phyloP scores from a whole-genome alignment of 306 rosid species.

The Myrica gale region DNA sequence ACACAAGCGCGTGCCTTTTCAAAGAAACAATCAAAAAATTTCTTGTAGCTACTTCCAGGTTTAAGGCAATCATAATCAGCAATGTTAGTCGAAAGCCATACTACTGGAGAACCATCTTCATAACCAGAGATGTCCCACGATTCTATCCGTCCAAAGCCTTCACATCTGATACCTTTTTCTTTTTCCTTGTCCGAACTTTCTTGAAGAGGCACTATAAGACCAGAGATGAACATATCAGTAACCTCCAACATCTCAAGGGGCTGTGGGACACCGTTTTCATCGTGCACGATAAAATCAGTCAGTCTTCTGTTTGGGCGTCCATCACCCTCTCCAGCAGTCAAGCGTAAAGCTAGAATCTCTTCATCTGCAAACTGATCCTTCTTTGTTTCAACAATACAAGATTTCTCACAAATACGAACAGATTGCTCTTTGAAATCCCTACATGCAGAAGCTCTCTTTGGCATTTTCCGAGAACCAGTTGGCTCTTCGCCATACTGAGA shows the following conservation, averaged over 20 bases:
- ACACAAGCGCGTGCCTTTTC: conserved; percentile 73
- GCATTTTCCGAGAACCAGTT: conserved; percentile 62
- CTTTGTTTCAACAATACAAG: conserved; percentile 50
- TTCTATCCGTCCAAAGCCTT: conserved; percentile 88
- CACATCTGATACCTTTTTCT: conserved; percentile 62
- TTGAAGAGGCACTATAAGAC: conserved; percentile 64
- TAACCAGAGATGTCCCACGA: conserved; percentile 90
- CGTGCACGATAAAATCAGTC: conserved; percentile 71
- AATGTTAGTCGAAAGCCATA: conserved; percentile 84
- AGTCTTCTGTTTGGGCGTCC: conserved; percentile 71
- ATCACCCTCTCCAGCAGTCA: conserved; percentile 58
- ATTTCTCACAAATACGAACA: conserved; percentile 46
- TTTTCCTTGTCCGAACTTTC: conserved; percentile 59
- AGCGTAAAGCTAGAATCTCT: conserved; percentile 57
- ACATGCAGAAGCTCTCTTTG: conserved; percentile 81
- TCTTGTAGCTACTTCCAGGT: conserved; percentile 73
- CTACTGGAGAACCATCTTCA: conserved; percentile 76
- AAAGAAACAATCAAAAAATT: conserved; percentile 56
- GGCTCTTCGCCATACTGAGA: conserved; percentile 44
- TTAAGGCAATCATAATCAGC: conserved; percentile 78
- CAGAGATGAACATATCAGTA: conserved; percentile 64
- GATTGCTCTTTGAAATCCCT: conserved; percentile 64
- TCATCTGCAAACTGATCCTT: conserved; percentile 60
- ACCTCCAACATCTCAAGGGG: conserved; percentile 84
- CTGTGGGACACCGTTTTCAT: conserved; percentile 54